phyloP scores from a whole-genome alignment of 768 basidiomycete species.

The Grammothele lineata region DNA sequence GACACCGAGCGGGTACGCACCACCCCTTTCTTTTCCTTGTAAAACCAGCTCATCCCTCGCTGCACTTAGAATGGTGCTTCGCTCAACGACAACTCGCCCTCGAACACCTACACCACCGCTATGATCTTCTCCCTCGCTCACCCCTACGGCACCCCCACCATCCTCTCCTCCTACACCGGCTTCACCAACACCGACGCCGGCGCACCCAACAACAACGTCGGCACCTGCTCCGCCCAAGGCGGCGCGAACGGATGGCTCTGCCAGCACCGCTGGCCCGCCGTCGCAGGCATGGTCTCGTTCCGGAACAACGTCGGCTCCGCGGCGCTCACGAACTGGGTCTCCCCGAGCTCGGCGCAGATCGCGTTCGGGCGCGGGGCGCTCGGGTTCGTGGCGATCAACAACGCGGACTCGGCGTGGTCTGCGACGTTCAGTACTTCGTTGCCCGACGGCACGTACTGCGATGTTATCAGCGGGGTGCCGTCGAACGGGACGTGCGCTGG shows the following conservation, averaged over 20 bases:
- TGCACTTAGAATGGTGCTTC: conserved; percentile 44
- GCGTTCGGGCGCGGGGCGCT: conserved; percentile 62
- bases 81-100: conserved; percentile 54
- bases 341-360: conserved; percentile 54
- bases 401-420: conserved; percentile 52
- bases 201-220: conserved; percentile 55
- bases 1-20: conserved; percentile 55
- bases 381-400: conserved; percentile 69
- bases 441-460: conserved; percentile 57
- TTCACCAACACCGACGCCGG: conserved; percentile 50
- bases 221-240: conserved; percentile 45
- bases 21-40: neutral
- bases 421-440: conserved; percentile 54
- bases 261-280: conserved; percentile 57
- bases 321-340: conserved; percentile 51
- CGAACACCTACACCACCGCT: conserved; percentile 58
- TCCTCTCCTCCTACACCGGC: conserved; percentile 52
- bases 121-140: conserved; percentile 64
- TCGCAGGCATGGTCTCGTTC: conserved; percentile 60
- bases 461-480: conserved; percentile 51
- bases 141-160: conserved; percentile 60
- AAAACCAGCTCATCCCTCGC: neutral
- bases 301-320: conserved; percentile 52
- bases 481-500: conserved; percentile 46
- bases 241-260: conserved; percentile 61